Conservation (phyloP, 306 rosid genomes). For the Castanea sativa region DNA sequence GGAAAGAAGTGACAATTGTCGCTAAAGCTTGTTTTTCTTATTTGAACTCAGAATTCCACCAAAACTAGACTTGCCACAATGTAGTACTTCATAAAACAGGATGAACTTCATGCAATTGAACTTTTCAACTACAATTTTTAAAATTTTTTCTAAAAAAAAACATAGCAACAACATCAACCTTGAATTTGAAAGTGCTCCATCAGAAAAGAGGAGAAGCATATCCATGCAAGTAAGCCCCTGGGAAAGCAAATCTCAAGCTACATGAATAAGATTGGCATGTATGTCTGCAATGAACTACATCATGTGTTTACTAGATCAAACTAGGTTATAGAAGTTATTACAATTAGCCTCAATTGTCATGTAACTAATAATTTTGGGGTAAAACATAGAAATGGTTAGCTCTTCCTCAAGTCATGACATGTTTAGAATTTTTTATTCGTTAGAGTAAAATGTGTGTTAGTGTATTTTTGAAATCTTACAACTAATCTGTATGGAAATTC, state of each 20-base stretch:
- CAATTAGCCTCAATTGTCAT: too few relatives aligned
- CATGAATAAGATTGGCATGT: slow-evolving; percentile 74
- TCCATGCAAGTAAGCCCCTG: slow-evolving; percentile 45
- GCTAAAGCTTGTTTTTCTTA: too few relatives aligned
- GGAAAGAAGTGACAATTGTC: neutral
- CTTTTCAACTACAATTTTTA: neutral
- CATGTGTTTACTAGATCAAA: too few relatives aligned
- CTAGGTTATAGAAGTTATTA: too few relatives aligned
- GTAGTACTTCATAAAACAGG: neutral
- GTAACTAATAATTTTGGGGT: too few relatives aligned
- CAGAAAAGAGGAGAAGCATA: neutral
- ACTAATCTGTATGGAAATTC: too few relatives aligned
- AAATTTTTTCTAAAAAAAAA: neutral
- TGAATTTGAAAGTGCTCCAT: neutral
- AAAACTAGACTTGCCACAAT: neutral
- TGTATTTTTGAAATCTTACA: too few relatives aligned
- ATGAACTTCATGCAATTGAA: neutral
- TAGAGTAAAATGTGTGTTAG: too few relatives aligned
- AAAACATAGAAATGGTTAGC: too few relatives aligned
- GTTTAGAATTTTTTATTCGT: too few relatives aligned
- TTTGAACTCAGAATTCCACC: neutral
- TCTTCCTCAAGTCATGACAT: too few relatives aligned
- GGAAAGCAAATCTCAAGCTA: slow-evolving; percentile 96
- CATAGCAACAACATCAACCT: neutral
- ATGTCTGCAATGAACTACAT: slow-evolving; percentile 65